Percentiles rank a stretch among this genome's conserved stretches.
Evolutionary conservation across 2,329 filamentous ascomycete genomes (phyloP).

Genomic region (Torrubiella hemipterigena): DNA sequence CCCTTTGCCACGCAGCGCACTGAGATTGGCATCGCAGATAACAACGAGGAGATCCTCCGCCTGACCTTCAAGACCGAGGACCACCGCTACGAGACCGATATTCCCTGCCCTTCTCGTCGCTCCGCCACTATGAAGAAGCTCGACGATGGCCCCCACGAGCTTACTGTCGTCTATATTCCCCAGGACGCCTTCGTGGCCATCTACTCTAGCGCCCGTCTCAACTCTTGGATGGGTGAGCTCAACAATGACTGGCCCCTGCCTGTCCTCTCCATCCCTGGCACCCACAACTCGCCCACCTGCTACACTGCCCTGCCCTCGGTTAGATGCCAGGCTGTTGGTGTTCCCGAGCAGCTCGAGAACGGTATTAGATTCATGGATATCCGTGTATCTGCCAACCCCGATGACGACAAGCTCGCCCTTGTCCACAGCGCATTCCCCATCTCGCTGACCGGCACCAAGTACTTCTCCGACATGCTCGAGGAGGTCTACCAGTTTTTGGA

Average conservation of each 20-base stretch:
- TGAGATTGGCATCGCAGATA: constrained; percentile 46
- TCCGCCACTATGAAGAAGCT: constrained; percentile 50
- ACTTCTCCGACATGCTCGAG: constrained; percentile 61
- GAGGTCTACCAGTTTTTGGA: constrained; percentile 66
- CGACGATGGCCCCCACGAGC: constrained; percentile 35
- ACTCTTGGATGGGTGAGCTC: constrained; percentile 72
- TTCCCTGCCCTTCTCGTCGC: constrained; percentile 48
- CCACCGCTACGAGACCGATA: constrained; percentile 55
- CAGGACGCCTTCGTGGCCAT: constrained; percentile 46
- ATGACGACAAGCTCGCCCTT: constrained; percentile 59
- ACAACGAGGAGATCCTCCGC: constrained; percentile 55
- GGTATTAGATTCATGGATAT: constrained; percentile 93
- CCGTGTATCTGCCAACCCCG: constrained; percentile 47
- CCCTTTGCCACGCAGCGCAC: constrained; percentile 52
- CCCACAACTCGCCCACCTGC: constrained; percentile 86
- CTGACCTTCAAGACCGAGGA: constrained; percentile 57
- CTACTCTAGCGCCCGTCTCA: constrained; percentile 57
- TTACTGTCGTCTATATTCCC: constrained; percentile 56
- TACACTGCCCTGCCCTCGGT: constrained; percentile 81
- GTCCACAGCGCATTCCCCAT: constrained; percentile 89
- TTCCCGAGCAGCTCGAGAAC: constrained; percentile 70
- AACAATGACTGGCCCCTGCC: constrained; percentile 62
- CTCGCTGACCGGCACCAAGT: constrained; percentile 68
- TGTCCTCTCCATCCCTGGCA: constrained; percentile 80
- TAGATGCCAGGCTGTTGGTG: constrained; percentile 74